phyloP scores from a whole-genome alignment of 495 filamentous ascomycete species.

The Xylaria venustula region DNA sequence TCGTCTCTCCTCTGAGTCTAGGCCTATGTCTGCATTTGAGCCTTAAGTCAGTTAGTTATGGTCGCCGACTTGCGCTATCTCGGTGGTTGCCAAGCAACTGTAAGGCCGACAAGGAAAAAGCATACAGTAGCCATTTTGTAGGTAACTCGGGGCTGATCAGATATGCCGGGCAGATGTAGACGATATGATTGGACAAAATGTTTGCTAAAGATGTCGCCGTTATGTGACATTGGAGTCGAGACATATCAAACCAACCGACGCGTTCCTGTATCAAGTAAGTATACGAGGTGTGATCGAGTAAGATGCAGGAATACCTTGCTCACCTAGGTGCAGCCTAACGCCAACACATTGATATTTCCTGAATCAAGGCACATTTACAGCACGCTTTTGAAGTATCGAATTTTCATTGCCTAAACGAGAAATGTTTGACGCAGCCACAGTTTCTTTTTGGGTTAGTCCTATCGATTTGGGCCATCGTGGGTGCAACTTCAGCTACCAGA shows the following conservation, averaged over 20 bases:
- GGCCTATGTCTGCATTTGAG: no score
- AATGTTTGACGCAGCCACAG: not conserved
- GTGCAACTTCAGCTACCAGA: not conserved
- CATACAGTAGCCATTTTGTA: no score
- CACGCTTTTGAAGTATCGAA: not conserved
- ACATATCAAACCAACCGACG: not conserved
- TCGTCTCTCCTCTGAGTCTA: no score
- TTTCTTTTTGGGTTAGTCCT: not conserved
- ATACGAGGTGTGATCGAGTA: not conserved
- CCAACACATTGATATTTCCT: not conserved
- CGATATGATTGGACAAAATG: no score
- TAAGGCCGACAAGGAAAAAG: no score
- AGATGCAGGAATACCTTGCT: not conserved
- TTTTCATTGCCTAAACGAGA: not conserved
- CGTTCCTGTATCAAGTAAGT: not conserved
- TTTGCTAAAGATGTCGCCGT: not conserved
- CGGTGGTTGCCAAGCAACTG: no score
- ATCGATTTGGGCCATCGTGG: not conserved
- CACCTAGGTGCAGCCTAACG: not conserved
- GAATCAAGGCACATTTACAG: not conserved
- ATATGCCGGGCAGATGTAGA: no score
- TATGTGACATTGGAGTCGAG: not conserved
- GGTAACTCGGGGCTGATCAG: no score
- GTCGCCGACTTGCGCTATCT: no score
- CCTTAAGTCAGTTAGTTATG: no score